Conservation (phyloP, 768 basidiomycete species). For the Tricholoma sp. region DNA sequence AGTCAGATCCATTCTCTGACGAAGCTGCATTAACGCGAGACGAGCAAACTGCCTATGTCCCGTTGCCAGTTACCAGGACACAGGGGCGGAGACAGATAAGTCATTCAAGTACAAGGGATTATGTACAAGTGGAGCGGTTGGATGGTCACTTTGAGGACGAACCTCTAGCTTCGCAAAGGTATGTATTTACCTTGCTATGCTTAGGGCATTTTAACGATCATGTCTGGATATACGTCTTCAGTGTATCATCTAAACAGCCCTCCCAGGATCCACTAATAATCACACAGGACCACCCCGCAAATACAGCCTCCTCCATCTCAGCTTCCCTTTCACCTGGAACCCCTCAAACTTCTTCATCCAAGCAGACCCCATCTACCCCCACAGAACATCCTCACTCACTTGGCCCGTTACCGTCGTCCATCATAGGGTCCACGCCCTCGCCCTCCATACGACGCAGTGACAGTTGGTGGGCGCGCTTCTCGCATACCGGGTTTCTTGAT, state of each 20-base stretch:
- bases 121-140: conserved; percentile 27
- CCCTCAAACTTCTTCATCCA: conserved; percentile 17
- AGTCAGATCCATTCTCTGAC: conserved; percentile 48
- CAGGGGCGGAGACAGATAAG: conserved; percentile 29
- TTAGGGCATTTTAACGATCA: conserved; percentile 21
- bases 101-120: conserved; percentile 35
- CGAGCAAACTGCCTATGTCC: conserved; percentile 26
- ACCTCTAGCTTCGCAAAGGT: conserved; percentile 18
- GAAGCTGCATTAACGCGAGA: conserved; percentile 33
- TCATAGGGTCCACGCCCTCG: conserved; percentile 34
- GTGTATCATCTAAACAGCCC: conserved; percentile 34
- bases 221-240: conserved; percentile 17
- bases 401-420: conserved; percentile 31
- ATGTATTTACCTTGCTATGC: conserved; percentile 27
- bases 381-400: conserved; percentile 23
- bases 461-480: conserved; percentile 76
- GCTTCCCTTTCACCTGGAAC: conserved; percentile 24
- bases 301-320: conserved; percentile 20
- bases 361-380: conserved; percentile 23
- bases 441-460: conserved; percentile 58
- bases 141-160: conserved; percentile 16
- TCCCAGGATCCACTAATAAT: conserved; percentile 28
- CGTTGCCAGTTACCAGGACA: conserved; percentile 16
- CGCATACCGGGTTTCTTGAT: conserved; percentile 61
- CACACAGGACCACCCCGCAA: conserved; percentile 16